phyloP scores from a whole-genome alignment of 208 protist genomes.

The Phytomonas francai region DNA sequence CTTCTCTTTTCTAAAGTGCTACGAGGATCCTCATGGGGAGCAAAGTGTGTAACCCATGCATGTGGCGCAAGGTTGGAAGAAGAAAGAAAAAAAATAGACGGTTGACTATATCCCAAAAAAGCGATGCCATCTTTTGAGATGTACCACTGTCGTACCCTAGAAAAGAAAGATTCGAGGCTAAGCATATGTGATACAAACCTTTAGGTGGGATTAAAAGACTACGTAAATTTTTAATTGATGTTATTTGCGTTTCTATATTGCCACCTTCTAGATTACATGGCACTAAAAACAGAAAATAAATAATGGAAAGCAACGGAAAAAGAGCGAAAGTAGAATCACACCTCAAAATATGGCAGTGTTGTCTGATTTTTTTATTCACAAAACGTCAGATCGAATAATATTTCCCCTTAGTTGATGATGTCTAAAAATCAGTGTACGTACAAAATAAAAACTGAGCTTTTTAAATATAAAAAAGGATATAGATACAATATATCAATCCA shows the following conservation, averaged over 20 bases:
- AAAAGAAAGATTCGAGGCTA: constrained; percentile 11
- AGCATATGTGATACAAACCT: constrained; percentile 1
- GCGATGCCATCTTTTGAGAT: constrained; percentile 7
- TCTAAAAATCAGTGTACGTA: not conserved
- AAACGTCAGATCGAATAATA: not conserved
- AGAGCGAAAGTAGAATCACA: not conserved
- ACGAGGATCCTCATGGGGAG: not conserved
- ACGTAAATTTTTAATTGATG: not conserved
- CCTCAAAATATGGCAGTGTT: not conserved
- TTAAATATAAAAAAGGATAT: constrained; percentile 12
- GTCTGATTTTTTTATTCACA: not conserved
- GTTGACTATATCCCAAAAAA: constrained; percentile 26
- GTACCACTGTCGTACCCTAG: constrained; percentile 18
- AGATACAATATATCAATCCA: not conserved
- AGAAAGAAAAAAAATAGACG: constrained; percentile 25
- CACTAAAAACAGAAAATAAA: constrained; percentile 6
- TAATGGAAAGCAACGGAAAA: not conserved
- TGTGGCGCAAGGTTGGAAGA: constrained; percentile 28
- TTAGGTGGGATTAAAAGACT: not conserved
- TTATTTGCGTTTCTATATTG: constrained; percentile 6
- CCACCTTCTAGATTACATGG: not conserved
- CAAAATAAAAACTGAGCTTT: constrained; percentile 6
- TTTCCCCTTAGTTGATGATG: not conserved
- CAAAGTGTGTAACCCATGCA: not conserved
- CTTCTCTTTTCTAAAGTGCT: not conserved